A percentile compares a stretch with the other conserved stretches of the same genome.
These are phyloP conservation scores for Lolium multiflorum DNA, from an alignment of 176 grass and related monocot species.

Conservation along the genomic window DNA sequence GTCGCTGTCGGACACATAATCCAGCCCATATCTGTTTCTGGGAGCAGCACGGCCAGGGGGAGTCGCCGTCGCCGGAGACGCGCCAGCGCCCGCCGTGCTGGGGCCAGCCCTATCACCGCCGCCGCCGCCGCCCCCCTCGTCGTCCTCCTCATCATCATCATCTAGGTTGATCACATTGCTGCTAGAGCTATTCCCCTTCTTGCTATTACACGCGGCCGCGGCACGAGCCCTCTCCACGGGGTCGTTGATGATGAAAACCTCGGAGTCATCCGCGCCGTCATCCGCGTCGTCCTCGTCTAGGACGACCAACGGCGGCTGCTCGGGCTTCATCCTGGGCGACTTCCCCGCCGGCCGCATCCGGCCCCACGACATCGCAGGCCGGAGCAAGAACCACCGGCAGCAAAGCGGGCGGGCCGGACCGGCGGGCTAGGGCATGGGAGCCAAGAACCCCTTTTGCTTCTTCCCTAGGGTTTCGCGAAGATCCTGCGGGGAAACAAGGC, in stretches of 20 bases:
- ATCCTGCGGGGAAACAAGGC: slow-evolving; percentile 37
- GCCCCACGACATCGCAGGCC: slow-evolving; percentile 46
- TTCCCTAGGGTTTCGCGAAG: neutral
- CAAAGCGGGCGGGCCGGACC: neutral
- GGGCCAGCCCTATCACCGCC: slow-evolving; percentile 31
- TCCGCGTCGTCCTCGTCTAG: slow-evolving; percentile 45
- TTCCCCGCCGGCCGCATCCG: neutral
- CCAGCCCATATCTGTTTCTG: slow-evolving; percentile 61
- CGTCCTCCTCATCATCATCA: slow-evolving; percentile 57
- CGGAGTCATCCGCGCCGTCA: neutral
- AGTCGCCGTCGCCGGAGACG: neutral
- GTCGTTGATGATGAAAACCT: slow-evolving; percentile 58
- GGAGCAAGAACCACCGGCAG: neutral
- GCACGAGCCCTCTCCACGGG: slow-evolving; percentile 31
- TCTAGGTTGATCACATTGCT: slow-evolving; percentile 81
- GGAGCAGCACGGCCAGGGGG: slow-evolving; percentile 31
- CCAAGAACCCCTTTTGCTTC: neutral
- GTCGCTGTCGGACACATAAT: slow-evolving; percentile 52
- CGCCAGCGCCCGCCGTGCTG: neutral
- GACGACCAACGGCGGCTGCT: slow-evolving; percentile 29
- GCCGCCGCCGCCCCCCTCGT: slow-evolving; percentile 11
- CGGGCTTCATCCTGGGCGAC: slow-evolving; percentile 28
- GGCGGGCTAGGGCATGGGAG: slow-evolving; percentile 24
- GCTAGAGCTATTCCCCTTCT: slow-evolving; percentile 36
- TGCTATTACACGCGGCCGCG: slow-evolving; percentile 30